phyloP scores from a whole-genome alignment of 495 filamentous ascomycete genomes.

The Penicillium psychrofluorescens region DNA sequence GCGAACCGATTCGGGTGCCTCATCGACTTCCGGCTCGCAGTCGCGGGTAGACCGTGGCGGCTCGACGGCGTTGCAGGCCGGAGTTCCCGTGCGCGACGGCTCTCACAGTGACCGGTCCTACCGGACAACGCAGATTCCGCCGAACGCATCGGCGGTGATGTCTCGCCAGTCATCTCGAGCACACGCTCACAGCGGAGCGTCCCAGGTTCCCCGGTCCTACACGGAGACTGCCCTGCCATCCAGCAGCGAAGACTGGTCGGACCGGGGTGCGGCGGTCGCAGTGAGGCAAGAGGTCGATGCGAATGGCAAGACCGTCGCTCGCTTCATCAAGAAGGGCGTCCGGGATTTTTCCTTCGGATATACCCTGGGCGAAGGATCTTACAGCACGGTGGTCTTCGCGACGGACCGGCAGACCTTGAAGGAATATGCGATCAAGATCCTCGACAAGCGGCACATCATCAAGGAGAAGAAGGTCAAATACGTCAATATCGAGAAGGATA shows the following conservation, averaged over 20 bases:
- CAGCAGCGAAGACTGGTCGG: conserved; percentile 92
- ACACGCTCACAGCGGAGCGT: conserved; percentile 36
- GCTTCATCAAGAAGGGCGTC: conserved; percentile 91
- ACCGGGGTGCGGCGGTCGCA: conserved; percentile 77
- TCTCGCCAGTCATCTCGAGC: conserved; percentile 35
- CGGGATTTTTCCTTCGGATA: conserved; percentile 94
- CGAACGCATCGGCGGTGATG: conserved; percentile 49
- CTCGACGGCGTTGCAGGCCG: conserved; percentile 54
- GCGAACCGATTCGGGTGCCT: conserved; percentile 57
- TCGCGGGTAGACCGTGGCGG: conserved; percentile 52
- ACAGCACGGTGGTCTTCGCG: conserved; percentile 91
- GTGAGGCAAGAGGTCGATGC: conserved; percentile 73
- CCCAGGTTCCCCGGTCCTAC: conserved; percentile 54
- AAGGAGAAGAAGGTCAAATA: conserved; percentile 99
- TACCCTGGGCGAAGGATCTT: conserved; percentile 91
- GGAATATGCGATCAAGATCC: conserved; percentile 96
- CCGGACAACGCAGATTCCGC: conserved; percentile 48
- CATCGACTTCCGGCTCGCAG: conserved; percentile 49
- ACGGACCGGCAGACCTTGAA: conserved; percentile 93
- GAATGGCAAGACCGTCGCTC: conserved; percentile 72
- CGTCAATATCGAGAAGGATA: conserved; percentile 99
- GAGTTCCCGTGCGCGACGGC: conserved; percentile 58
- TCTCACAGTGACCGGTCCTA: conserved; percentile 66
- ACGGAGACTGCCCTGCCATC: conserved; percentile 57
- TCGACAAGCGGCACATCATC: conserved; percentile 99